Evolutionary conservation across 305 asterid genomes (phyloP).

Genomic region (Ilex paraguariensis): DNA sequence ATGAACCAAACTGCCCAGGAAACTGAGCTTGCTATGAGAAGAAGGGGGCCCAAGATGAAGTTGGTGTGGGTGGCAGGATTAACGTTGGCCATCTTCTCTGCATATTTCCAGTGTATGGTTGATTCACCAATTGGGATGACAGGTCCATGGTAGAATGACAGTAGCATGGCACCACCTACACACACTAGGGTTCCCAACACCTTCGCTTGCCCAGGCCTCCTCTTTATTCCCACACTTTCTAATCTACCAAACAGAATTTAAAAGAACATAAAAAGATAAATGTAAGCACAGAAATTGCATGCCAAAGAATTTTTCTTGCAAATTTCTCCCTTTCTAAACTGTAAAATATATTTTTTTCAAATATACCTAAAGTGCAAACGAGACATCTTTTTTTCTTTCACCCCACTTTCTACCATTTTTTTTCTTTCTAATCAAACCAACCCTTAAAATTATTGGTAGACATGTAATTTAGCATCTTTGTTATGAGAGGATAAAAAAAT

Average conservation of each 20-base stretch:
- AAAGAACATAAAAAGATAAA: not conserved
- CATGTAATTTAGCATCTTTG: not conserved
- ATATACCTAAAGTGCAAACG: too few species aligned
- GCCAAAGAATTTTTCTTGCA: too few species aligned
- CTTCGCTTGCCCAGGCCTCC: conserved; percentile 73
- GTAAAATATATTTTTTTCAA: too few species aligned
- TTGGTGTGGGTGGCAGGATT: conserved; percentile 31
- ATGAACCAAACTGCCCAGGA: conserved; percentile 83
- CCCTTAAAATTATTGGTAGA: too few species aligned
- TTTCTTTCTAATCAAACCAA: too few species aligned
- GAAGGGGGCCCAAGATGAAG: conserved; percentile 56
- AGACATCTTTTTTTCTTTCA: too few species aligned
- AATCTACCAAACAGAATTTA: conserved; percentile 26
- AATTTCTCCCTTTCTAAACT: too few species aligned
- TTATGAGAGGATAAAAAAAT: not conserved
- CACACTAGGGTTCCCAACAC: conserved; percentile 62
- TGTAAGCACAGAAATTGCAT: too few species aligned
- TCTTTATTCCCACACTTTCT: conserved; percentile 55
- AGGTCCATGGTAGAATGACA: conserved; percentile 68
- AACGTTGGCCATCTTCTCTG: conserved; percentile 38
- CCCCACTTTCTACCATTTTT: too few species aligned
- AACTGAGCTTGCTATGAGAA: conserved; percentile 63
- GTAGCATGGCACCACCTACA: conserved; percentile 73
- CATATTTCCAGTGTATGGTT: conserved; percentile 63
- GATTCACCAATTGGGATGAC: conserved; percentile 49